A percentile compares a stretch with the other conserved stretches of the same genome.
phyloP scores from a whole-genome alignment of 2,329 filamentous ascomycete species.

The Cordyceps javanica region DNA sequence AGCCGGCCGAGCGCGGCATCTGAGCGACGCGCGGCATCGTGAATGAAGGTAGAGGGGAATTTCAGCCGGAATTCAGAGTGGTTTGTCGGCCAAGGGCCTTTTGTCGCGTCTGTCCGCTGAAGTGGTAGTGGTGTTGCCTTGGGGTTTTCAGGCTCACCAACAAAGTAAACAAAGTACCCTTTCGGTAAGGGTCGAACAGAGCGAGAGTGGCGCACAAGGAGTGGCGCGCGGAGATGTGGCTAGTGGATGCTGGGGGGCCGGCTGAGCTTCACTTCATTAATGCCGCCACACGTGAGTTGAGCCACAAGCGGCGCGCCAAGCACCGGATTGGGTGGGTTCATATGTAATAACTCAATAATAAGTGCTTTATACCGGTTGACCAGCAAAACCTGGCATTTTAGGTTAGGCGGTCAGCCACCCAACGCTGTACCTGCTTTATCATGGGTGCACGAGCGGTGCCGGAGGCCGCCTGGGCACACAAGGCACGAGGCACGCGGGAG shows the following conservation, averaged over 20 bases:
- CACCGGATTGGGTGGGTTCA: background rate
- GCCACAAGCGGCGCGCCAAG: background rate
- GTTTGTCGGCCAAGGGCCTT: background rate
- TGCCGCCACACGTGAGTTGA: background rate
- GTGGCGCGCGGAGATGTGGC: constrained; percentile 7
- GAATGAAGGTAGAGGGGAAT: background rate
- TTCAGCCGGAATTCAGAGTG: background rate
- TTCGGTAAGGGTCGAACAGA: constrained; percentile 10
- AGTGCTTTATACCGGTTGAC: background rate
- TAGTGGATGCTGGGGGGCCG: background rate
- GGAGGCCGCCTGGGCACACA: background rate
- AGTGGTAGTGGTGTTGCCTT: constrained; percentile 8
- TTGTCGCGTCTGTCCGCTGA: constrained; percentile 9
- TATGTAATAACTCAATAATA: background rate
- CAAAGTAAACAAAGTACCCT: constrained; percentile 15
- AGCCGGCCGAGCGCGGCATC: constrained; percentile 41
- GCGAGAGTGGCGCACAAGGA: background rate
- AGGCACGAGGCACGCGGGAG: background rate
- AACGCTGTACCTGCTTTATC: background rate
- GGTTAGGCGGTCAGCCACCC: background rate
- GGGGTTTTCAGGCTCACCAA: background rate
- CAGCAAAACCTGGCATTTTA: background rate
- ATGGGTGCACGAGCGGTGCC: background rate
- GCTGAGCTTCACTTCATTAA: background rate
- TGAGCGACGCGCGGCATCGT: constrained; percentile 56